Evolutionary conservation across 352 stramenopile genomes (phyloP).

Genomic region (Phytophthora chlamydospora): DNA sequence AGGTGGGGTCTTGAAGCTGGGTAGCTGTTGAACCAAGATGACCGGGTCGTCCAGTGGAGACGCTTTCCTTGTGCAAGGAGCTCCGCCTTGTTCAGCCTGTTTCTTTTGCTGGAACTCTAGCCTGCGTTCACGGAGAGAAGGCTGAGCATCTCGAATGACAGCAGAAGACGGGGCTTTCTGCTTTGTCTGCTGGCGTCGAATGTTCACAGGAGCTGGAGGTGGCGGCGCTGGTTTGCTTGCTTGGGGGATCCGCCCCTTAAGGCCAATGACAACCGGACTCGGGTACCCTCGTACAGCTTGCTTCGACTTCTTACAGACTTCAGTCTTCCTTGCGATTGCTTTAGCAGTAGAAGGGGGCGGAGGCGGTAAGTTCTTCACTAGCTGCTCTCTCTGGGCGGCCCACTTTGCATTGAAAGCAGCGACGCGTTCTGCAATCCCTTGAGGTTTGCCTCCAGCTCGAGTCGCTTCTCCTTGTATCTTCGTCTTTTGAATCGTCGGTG

Average conservation of each 20-base stretch:
- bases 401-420: slow-evolving; percentile 71
- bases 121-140: slow-evolving; percentile 29
- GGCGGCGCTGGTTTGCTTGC: slow-evolving; percentile 16
- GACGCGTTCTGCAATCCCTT: slow-evolving; percentile 41
- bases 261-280: slow-evolving; percentile 22
- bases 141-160: slow-evolving; percentile 8
- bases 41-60: slow-evolving; percentile 67
- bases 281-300: slow-evolving; percentile 19
- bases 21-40: slow-evolving; percentile 76
- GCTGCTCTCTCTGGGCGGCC: slow-evolving; percentile 48
- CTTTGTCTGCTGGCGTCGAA: slow-evolving; percentile 17
- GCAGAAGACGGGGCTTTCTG: slow-evolving; percentile 15
- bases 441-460: background rate
- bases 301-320: slow-evolving; percentile 14
- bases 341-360: slow-evolving; percentile 23
- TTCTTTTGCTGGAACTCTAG: slow-evolving; percentile 49
- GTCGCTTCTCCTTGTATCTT: background rate
- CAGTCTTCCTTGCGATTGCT: slow-evolving; percentile 12
- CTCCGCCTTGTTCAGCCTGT: slow-evolving; percentile 28
- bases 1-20: slow-evolving; percentile 32
- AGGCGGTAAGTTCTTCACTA: slow-evolving; percentile 33
- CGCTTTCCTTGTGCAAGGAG: background rate
- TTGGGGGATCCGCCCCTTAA: slow-evolving; percentile 9
- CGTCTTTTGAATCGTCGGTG: slow-evolving; percentile 5
- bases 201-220: slow-evolving; percentile 20